Evolutionary conservation across 371 early-diverging fungal species (phyloP), one percentile per base, ranked within the genome.

Genomic region (Zychaea mexicana): DNA sequence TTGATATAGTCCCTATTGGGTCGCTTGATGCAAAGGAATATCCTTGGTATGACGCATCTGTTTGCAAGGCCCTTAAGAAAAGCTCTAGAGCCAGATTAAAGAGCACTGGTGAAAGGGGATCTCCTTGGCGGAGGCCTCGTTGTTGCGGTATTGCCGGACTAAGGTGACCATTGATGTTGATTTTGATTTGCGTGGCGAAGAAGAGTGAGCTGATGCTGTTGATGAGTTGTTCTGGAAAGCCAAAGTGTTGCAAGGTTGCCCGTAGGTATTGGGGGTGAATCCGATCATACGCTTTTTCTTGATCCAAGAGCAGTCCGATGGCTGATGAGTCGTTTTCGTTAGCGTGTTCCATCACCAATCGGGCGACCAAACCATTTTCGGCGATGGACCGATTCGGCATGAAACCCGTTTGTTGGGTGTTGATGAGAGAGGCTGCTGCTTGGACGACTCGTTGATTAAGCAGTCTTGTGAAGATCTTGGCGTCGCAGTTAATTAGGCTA

Each of bases 71-170:
- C 0, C 67, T 57, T 2, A 80, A 28, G 0, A 77, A 65, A 1
- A 72, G 76, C 47, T 72, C 71, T 17, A 73, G 61, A 24, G 71
- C 77, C 10, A 77, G 49, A 45, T 71, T 77, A 60, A 77, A 77
- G 2, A 77, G 57, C 1, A 68, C 27, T 1, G 71, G 73, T 0
- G 67, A 65, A 12, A 77, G 60, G 1, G 70, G 77, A 28, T 71
- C 71, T 0, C 71, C 70, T 62, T 77, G 71, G 1, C 66, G 53
- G 0, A 77, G 58, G 2, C 73, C 77, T 49, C 71, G 60, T 9
- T 36, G 26, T 46, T 73, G 73, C 5, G 15, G 17, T 17, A 71
- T 38, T 38, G 66, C 26, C 3, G 47, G 1, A 19, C 60, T 56
- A 1, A 71, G 26, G 15, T 57, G 38, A 22, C 69, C 71, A 55